Conservation (phyloP, 2,329 filamentous ascomycete species). For the Parastagonospora avenae region DNA sequence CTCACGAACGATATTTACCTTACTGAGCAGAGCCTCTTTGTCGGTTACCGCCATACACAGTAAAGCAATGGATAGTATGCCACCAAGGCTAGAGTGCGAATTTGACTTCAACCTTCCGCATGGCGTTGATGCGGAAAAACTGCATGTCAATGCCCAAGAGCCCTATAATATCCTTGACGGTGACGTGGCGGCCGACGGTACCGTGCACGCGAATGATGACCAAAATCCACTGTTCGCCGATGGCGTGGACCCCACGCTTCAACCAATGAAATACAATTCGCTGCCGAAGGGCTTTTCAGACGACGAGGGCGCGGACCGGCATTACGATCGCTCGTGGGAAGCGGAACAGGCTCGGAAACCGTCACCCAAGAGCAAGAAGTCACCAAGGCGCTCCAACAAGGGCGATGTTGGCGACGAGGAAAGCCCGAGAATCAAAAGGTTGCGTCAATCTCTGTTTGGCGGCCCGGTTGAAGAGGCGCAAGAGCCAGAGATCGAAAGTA, state of each 20-base stretch:
- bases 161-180: no score
- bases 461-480: background rate
- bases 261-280: conserved; percentile 1
- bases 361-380: conserved; percentile 7
- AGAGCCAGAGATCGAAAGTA: background rate
- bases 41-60: no score
- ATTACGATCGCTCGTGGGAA: conserved; percentile 11
- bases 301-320: conserved; percentile 14
- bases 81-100: background rate
- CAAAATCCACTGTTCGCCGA: background rate
- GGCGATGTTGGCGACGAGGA: conserved; percentile 4
- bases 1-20: no score
- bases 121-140: conserved; percentile 4
- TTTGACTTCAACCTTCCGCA: conserved; percentile 20
- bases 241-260: background rate
- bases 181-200: no score
- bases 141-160: no score
- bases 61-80: background rate
- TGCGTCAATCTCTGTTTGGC: conserved; percentile 23
- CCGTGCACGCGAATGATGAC: no score
- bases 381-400: conserved; percentile 8
- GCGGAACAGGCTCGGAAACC: conserved; percentile 2
- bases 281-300: conserved; percentile 18
- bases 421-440: conserved; percentile 12
- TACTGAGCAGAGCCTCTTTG: no score